These are phyloP conservation scores for Pseudovirgaria hyperparasitica DNA, from an alignment of 2,329 filamentous ascomycete species.

Conservation along the genomic window DNA sequence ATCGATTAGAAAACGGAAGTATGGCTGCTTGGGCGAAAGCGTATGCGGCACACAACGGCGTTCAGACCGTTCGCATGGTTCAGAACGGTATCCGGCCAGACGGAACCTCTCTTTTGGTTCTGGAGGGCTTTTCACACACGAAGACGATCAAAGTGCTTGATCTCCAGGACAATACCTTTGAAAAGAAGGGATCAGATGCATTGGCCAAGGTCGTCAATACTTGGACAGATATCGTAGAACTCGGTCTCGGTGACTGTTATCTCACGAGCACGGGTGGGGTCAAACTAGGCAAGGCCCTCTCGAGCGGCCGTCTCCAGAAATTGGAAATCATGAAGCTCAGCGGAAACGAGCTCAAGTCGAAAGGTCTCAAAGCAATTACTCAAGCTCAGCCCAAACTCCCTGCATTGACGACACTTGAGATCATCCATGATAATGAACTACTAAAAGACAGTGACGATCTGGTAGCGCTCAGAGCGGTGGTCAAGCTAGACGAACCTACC, in stretches of 20 bases:
- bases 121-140: conserved; percentile 62
- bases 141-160: conserved; percentile 63
- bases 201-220: conserved; percentile 60
- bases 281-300: conserved; percentile 59
- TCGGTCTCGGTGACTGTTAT: conserved; percentile 81
- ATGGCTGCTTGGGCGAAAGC: conserved; percentile 92
- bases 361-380: conserved; percentile 59
- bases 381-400: conserved; percentile 60
- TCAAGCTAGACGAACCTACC: conserved; percentile 68
- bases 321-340: conserved; percentile 74
- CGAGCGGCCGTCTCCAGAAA: conserved; percentile 62
- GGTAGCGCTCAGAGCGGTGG: conserved; percentile 47
- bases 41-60: conserved; percentile 66
- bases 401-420: conserved; percentile 68
- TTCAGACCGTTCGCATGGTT: conserved; percentile 89
- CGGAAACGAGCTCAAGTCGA: conserved; percentile 84
- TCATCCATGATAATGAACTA: conserved; percentile 97
- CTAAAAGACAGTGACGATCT: conserved; percentile 69
- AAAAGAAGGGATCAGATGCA: conserved; percentile 62
- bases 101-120: conserved; percentile 71
- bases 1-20: conserved; percentile 87
- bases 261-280: conserved; percentile 66
- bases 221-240: conserved; percentile 67
- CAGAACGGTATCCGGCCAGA: conserved; percentile 96
- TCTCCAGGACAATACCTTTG: conserved; percentile 97